Base-by-base conservation (phyloP, 2,329 filamentous ascomycete genomes). In the Ilyonectria sp. region DNA sequence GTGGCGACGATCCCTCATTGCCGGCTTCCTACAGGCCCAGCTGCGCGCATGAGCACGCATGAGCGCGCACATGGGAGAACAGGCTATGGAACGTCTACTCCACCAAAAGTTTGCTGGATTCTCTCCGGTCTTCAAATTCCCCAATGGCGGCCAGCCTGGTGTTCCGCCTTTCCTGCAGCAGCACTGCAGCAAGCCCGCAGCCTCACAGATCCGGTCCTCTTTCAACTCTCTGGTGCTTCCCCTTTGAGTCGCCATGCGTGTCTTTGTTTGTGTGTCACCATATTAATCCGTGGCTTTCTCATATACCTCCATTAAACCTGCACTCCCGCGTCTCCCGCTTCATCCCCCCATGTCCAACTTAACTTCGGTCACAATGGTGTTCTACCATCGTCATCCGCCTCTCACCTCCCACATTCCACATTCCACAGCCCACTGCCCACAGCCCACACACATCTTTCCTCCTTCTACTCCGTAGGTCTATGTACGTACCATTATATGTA, bases 331-430 rank as follows among this genome's bases (percentile, higher is more conserved):
- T 26, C 26, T 26, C 26, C n/a, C n/a, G 17, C 31, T 35, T 52
- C 26, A 6, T n/a, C 17, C 29, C 29, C 37, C 26, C 19, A 37
- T 55, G 31, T 56, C 52, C 52, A 10, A 33, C 31, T 50, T 29
- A 43, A 15, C 35, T 29, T 15, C 35, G 21, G 15, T 55, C 53
- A 23, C 21, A 10, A 55, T 55, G 33, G 49, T 35, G 31, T 53
- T 29, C 23, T 26, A 40, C 17, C 17, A 53, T 37, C 50, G 29
- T 23, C 53, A 40, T 56, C 21, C n/a, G 19, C 21, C 35, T 33
- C 57, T 40, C 47, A 26, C 46, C 17, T 60, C 44, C 31, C 9
- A 26, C 46, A 54, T 54, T 37, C 44, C 44, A 52, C 47, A 40
- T 19, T 10, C 26, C 17, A 9, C 26, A 11, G 26, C 47, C 26